A percentile compares a stretch with the other conserved stretches of the same genome.
Conservation (phyloP, 495 filamentous ascomycete genomes). For the Lineolata rhizophorae region DNA sequence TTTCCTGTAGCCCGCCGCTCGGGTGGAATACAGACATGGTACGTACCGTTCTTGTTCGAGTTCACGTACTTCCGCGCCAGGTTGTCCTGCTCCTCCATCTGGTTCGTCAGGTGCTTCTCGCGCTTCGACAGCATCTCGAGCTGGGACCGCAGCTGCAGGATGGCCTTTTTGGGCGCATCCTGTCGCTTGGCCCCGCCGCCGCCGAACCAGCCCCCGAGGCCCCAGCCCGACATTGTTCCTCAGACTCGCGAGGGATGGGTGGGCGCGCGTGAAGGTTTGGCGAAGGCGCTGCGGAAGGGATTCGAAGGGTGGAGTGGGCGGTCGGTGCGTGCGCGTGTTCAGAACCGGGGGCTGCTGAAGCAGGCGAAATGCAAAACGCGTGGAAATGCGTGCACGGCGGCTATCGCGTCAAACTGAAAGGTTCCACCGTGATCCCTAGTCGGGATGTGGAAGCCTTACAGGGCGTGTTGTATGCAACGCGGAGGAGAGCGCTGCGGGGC, state of each 20-base stretch:
- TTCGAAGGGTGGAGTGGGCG: too few species aligned
- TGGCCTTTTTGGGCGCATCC: conserved; percentile 92
- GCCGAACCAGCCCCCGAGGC: conserved; percentile 13
- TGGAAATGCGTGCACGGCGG: too few species aligned
- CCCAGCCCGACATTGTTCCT: conserved; percentile 17
- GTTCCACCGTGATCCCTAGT: too few species aligned
- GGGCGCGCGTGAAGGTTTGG: too few species aligned
- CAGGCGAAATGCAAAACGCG: too few species aligned
- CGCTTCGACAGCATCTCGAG: conserved; percentile 96
- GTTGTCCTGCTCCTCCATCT: conserved; percentile 83
- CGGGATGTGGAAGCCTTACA: too few species aligned
- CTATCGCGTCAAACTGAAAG: too few species aligned
- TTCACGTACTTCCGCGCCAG: conserved; percentile 78
- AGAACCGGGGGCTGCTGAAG: too few species aligned
- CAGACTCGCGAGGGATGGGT: neutral
- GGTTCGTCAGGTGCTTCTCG: conserved; percentile 70
- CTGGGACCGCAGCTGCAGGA: conserved; percentile 68
- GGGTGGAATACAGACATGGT: conserved; percentile 3
- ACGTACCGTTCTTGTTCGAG: conserved; percentile 76
- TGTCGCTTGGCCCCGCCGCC: conserved; percentile 56
- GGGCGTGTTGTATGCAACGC: too few species aligned
- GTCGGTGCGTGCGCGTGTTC: too few species aligned
- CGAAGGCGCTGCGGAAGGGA: too few species aligned
- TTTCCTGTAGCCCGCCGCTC: neutral
- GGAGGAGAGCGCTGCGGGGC: too few species aligned